Evolutionary conservation across 2,329 filamentous ascomycete genomes (phyloP).

Genomic region (Ceratocystis ficicola): DNA sequence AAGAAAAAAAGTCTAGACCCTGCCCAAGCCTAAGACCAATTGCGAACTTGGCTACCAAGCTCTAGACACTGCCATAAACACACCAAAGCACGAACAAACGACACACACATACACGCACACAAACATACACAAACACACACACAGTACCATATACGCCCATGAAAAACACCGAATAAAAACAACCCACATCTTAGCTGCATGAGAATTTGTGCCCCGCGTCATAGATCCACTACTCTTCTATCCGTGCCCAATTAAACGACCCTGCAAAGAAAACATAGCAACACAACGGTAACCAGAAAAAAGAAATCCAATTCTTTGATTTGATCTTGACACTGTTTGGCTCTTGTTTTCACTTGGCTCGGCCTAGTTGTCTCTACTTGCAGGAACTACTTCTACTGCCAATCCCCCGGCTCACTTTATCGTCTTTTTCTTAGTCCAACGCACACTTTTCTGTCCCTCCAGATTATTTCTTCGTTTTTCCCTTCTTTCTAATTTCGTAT

Average conservation of each 20-base stretch:
- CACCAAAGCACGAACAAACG: background rate
- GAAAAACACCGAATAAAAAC: background rate
- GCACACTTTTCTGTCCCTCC: background rate
- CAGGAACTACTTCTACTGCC: conserved; percentile 11
- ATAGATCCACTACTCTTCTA: conserved; percentile 1
- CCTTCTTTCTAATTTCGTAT: conserved; percentile 1
- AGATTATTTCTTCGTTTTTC: background rate
- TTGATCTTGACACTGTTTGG: background rate
- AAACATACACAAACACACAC: background rate
- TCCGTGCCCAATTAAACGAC: conserved; percentile 8
- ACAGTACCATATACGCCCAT: background rate
- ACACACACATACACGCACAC: background rate
- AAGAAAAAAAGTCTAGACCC: background rate
- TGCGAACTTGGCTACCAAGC: background rate
- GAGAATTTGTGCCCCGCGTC: conserved; percentile 12
- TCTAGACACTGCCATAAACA: background rate
- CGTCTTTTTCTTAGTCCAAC: background rate
- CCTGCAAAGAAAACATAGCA: background rate
- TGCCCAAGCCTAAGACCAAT: background rate
- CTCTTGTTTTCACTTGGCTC: background rate
- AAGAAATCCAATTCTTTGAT: background rate
- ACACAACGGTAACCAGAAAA: background rate
- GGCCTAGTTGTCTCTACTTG: background rate
- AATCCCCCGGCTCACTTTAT: conserved; percentile 1
- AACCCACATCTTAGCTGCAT: conserved; percentile 4